These are phyloP conservation scores for Penicillium sp. DNA, from an alignment of 2,329 filamentous ascomycete genomes.

Conservation along the genomic window DNA sequence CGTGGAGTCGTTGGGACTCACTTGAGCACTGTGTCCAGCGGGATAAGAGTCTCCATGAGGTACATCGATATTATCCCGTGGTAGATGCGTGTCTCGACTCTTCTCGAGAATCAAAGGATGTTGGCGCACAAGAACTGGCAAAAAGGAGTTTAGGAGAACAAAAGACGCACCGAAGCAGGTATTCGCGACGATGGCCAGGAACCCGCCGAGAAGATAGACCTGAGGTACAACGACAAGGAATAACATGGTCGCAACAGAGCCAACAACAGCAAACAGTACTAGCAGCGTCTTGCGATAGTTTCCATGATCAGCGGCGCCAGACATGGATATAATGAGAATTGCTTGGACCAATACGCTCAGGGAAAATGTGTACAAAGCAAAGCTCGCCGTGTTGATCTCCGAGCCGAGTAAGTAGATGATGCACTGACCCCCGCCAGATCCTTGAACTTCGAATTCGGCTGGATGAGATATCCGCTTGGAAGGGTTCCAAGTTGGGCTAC, in stretches of 20 bases:
- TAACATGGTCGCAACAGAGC: constrained; percentile 79
- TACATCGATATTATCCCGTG: constrained; percentile 4
- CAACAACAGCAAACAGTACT: constrained; percentile 77
- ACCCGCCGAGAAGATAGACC: constrained; percentile 74
- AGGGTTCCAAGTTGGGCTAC: constrained; percentile 62
- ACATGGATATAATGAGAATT: constrained; percentile 91
- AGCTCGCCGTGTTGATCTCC: constrained; percentile 92
- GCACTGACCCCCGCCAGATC: constrained; percentile 62
- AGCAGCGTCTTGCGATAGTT: constrained; percentile 86
- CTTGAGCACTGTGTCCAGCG: not conserved
- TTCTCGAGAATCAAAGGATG: constrained; percentile 59
- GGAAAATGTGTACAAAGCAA: constrained; percentile 98
- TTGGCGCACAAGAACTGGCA: constrained; percentile 85
- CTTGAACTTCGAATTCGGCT: constrained; percentile 20
- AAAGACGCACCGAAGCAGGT: constrained; percentile 94
- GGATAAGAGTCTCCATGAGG: not conserved
- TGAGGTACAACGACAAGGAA: constrained; percentile 76
- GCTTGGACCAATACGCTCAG: constrained; percentile 87
- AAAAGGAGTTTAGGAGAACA: constrained; percentile 90
- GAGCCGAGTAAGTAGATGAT: constrained; percentile 77
- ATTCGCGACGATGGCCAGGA: constrained; percentile 87
- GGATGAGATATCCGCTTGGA: constrained; percentile 21
- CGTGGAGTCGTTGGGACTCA: constrained; percentile 21
- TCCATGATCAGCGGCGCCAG: constrained; percentile 91
- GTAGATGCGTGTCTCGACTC: constrained; percentile 1